Evolutionary conservation across 2,329 filamentous ascomycete genomes (phyloP), one percentile per base, ranked within the genome.

Genomic region (Fusarium chaquense): DNA sequence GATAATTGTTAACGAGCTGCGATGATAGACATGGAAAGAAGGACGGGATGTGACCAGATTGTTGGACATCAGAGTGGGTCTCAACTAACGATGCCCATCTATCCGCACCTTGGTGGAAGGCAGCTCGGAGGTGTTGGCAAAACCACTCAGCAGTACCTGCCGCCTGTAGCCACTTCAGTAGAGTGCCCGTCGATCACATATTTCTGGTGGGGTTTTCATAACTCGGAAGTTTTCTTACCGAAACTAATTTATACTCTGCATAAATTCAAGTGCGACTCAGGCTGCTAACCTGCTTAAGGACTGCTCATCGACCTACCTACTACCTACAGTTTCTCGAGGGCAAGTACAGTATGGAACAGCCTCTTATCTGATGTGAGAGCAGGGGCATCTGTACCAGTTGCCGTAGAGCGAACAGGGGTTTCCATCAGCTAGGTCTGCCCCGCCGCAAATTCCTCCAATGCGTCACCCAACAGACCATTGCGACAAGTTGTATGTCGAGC

Each of bases 1-100:
- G 11, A 36, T 36, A 36, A 40, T n/a, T 20, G n/a, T 28, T 35
- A 35, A 28, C 28, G 2, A 35, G 33, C 15, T 18, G 7, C 15
- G 15, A 40, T 40, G 49, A 51, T 40, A 64, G 57, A 46, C 58
- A 43, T 50, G 24, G 41, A 50, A 24, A 52, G 24, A 50, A 36
- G 55, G 40, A 65, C 49, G 38, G 55, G 65, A 61, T 61, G 47
- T 49, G 66, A 57, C 67, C 59, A 62, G 55, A 35, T 61, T 49
- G 54, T 58, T 38, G 63, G 60, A 58, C 38, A 49, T 50, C 35
- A 26, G 30, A 38, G 53, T 56, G 43, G 41, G 24, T 38, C 15
- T 30, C 10, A 15, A 56, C 41, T 28, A 36, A 56, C 30, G 43
- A 40, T 22, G 16, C 41, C 22, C 41, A 24, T 40, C 24, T 51